Conservation (phyloP, 179 eudicot species). For the Amaranthus tricolor region DNA sequence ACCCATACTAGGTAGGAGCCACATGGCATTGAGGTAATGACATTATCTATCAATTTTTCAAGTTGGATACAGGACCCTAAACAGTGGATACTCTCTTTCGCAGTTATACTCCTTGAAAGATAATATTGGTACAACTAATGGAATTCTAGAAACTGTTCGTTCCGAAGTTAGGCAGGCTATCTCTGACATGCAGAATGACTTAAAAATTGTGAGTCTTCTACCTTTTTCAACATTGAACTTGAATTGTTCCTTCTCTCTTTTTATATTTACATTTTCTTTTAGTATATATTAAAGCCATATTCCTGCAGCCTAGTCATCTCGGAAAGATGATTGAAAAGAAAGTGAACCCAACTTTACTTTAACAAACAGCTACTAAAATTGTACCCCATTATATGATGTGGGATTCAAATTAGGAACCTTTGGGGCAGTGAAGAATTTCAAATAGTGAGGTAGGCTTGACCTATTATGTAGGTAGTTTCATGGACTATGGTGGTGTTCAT, state of each 20-base stretch:
- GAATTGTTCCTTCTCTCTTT: background rate
- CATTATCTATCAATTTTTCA: background rate
- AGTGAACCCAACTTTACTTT: background rate
- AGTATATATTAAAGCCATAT: too few species aligned
- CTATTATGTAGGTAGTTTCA: background rate
- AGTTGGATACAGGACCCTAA: background rate
- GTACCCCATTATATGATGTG: background rate
- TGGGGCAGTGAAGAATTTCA: background rate
- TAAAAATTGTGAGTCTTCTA: constrained; percentile 39
- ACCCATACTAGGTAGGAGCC: too few species aligned
- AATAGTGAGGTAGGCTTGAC: background rate
- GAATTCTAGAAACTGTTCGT: constrained; percentile 55
- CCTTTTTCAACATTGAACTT: background rate
- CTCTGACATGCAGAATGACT: constrained; percentile 52
- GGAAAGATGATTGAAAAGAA: background rate
- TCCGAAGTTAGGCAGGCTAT: constrained; percentile 60
- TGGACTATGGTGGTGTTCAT: background rate
- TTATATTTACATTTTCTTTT: background rate
- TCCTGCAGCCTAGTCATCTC: background rate
- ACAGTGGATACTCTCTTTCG: background rate
- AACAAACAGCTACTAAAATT: background rate
- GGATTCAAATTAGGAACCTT: background rate
- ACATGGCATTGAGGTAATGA: too few species aligned
- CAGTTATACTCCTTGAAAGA: constrained; percentile 30
- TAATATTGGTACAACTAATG: constrained; percentile 34